Base-by-base conservation (phyloP, 176 grass and related monocot species). In the Leersia perrieri region DNA sequence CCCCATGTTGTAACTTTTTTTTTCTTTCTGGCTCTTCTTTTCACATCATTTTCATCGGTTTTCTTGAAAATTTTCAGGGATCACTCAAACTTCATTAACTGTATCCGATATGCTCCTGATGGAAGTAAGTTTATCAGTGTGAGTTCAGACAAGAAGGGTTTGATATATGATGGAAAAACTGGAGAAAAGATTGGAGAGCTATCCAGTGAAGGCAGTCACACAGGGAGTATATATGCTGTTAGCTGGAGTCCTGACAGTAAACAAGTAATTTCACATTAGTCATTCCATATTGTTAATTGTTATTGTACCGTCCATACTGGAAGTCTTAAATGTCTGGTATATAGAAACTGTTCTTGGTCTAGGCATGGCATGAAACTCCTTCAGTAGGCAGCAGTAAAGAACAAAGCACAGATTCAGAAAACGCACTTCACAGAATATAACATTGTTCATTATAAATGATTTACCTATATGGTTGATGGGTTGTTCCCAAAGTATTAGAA, bases 171-270 rank as follows among this genome's bases (percentile, higher is more conserved):
- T 84, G 96, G 86, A 2, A 99, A 95, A 88, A 99, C 96, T 86
- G 96, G 96, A 65, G 90, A 93, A 62, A 95, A 90, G 72, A 91
- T 99, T 23, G 96, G 96, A 35, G 92, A 95, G 39, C 64, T 99
- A 61, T 86, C 90, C 63, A 82, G 40, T 63, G 84, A 93, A 91
- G 86, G 68, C 34, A 53, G 84, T 60, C 96, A 99, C 79, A 99
- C 86, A 14, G 96, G 96, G 60, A 95, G 92, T 80, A 95, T 99
- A 78, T 99, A 99, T 84, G 92, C 96, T 81, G 81, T 91, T 86
- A 95, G 88, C 90, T 99, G 96, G 96, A 99, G 90, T 83, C 82
- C 90, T 68, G 92, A 99, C 77, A 95, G 96, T 77, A 95, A 95
- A 93, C 90, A 99, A 75, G 96, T 99, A 90, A 83, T 72, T 78